phyloP scores from a whole-genome alignment of 73 alveolate species.

The Stentor roeselii region DNA sequence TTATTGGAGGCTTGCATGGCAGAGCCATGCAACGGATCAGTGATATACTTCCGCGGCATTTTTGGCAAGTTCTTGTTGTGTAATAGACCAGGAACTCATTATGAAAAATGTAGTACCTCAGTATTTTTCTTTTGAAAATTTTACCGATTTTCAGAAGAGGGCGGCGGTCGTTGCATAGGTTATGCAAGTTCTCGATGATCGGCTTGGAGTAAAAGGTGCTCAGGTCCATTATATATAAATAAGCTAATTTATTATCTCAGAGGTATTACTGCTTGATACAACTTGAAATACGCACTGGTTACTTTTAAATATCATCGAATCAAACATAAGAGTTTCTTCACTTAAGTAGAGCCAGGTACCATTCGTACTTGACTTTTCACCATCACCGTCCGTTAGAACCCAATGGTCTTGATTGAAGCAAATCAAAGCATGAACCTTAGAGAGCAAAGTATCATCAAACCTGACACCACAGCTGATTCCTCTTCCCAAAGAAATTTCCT shows the following conservation, averaged over 20 bases:
- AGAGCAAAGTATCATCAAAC: constrained; percentile 74
- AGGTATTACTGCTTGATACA: background rate
- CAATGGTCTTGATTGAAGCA: constrained; percentile 34
- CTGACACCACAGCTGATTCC: constrained; percentile 57
- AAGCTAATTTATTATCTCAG: background rate
- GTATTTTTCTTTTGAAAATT: background rate
- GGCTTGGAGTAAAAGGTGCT: constrained; percentile 1
- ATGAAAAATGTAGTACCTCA: background rate
- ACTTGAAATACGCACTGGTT: constrained; percentile 67
- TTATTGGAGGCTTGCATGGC: background rate
- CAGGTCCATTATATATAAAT: background rate
- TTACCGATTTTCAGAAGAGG: constrained; percentile 24
- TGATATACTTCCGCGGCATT: background rate
- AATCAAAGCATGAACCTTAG: constrained; percentile 67
- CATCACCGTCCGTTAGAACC: constrained; percentile 70
- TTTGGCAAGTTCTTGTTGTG: background rate
- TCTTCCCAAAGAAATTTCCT: constrained; percentile 66
- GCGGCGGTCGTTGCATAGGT: background rate
- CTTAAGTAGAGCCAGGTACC: constrained; percentile 86
- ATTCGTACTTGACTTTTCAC: constrained; percentile 68
- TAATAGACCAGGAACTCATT: background rate
- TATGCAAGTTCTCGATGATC: background rate
- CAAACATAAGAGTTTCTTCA: constrained; percentile 66
- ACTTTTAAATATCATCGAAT: constrained; percentile 78
- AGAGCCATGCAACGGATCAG: constrained; percentile 19